A percentile compares a stretch with the other conserved stretches of the same genome.
Evolutionary conservation across 768 basidiomycete genomes (phyloP).

Genomic region (Suillus americanus): DNA sequence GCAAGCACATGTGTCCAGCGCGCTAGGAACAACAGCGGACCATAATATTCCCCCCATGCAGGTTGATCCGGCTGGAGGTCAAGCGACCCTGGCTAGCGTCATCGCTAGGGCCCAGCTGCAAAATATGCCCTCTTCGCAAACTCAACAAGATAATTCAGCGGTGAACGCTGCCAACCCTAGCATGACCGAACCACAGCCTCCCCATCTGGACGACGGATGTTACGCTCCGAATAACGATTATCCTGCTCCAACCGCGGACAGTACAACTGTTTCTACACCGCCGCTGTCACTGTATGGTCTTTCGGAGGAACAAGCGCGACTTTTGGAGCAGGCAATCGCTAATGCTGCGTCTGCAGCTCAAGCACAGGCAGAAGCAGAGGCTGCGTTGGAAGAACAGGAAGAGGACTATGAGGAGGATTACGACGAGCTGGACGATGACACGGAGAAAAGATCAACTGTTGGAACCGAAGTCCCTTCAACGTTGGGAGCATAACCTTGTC

Average conservation of each 20-base stretch:
- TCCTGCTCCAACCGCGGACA: slow-evolving; percentile 8
- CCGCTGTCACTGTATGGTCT: slow-evolving; percentile 68
- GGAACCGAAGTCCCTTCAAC: slow-evolving; percentile 5
- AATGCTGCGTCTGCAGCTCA: slow-evolving; percentile 74
- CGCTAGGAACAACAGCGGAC: slow-evolving; percentile 40
- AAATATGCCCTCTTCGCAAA: slow-evolving; percentile 29
- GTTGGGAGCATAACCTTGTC: slow-evolving; percentile 18
- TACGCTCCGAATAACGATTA: slow-evolving; percentile 10
- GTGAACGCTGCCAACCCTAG: slow-evolving; percentile 2
- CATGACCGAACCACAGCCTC: slow-evolving; percentile 15
- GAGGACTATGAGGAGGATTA: slow-evolving; percentile 49
- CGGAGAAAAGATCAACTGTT: slow-evolving; percentile 25
- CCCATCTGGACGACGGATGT: slow-evolving; percentile 6
- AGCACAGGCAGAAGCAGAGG: slow-evolving; percentile 77
- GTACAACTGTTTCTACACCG: slow-evolving; percentile 21
- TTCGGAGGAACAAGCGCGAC: slow-evolving; percentile 68
- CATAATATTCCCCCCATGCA: slow-evolving; percentile 30
- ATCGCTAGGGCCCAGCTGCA: slow-evolving; percentile 70
- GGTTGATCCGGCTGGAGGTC: slow-evolving; percentile 51
- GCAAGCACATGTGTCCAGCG: slow-evolving; percentile 56
- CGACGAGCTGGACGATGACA: slow-evolving; percentile 45
- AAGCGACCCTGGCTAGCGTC: slow-evolving; percentile 69
- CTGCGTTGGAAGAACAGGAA: slow-evolving; percentile 70
- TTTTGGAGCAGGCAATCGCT: slow-evolving; percentile 72
- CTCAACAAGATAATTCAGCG: slow-evolving; percentile 11